Conservation (phyloP, 2,329 filamentous ascomycete genomes). For the Phyllosticta ampelicida region DNA sequence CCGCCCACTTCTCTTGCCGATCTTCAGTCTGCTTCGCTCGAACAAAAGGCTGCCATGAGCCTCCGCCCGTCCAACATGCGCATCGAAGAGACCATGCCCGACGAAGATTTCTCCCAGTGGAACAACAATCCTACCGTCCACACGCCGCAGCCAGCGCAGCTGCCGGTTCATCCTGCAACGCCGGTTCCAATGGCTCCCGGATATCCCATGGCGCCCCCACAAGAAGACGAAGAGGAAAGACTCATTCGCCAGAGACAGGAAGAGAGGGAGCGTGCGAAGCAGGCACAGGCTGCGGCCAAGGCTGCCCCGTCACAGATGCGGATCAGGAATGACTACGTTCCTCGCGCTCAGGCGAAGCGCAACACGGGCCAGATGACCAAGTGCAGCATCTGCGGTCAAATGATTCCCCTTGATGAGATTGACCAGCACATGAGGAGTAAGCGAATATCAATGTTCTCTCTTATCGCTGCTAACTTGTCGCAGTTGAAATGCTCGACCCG, state of each 20-base stretch:
- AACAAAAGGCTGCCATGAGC: slow-evolving; percentile 87
- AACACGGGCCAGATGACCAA: slow-evolving; percentile 57
- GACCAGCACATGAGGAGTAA: slow-evolving; percentile 84
- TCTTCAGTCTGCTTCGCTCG: slow-evolving; percentile 84
- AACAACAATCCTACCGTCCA: slow-evolving; percentile 22
- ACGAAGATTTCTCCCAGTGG: slow-evolving; percentile 19
- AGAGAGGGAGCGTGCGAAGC: slow-evolving; percentile 54
- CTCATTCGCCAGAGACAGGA: slow-evolving; percentile 30
- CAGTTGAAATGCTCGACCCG: slow-evolving; percentile 80
- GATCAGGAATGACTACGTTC: slow-evolving; percentile 88
- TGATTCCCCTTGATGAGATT: slow-evolving; percentile 76
- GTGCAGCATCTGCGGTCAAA: slow-evolving; percentile 88
- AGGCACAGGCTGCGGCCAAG: slow-evolving; percentile 68
- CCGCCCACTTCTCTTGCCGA: slow-evolving; percentile 84
- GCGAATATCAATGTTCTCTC: slow-evolving; percentile 14
- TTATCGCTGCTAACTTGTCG: slow-evolving; percentile 16
- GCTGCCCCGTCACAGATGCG: slow-evolving; percentile 63
- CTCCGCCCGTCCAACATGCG: slow-evolving; percentile 64
- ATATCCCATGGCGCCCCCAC: slow-evolving; percentile 23
- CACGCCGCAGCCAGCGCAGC: slow-evolving; percentile 18
- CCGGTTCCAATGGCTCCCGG: slow-evolving; percentile 20
- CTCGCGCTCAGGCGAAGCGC: slow-evolving; percentile 64
- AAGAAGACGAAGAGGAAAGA: slow-evolving; percentile 29
- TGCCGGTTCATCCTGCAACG: slow-evolving; percentile 18
- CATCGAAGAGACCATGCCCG: slow-evolving; percentile 89